phyloP scores from a whole-genome alignment of 768 basidiomycete species.

The Lactarius quietus region DNA sequence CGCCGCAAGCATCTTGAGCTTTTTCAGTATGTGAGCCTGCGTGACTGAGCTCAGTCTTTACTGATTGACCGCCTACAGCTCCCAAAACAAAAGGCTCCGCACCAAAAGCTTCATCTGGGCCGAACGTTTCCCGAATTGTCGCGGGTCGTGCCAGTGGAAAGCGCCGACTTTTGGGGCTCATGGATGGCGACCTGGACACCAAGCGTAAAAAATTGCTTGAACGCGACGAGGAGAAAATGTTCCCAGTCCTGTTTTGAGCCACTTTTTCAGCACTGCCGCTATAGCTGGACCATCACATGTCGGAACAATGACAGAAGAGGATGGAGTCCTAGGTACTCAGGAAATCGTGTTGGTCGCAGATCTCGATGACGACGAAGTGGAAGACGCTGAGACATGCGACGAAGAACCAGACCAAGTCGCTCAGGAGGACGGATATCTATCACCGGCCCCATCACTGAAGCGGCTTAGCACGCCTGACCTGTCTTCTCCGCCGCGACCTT shows the following conservation, averaged over 20 bases:
- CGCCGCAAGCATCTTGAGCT: conserved; percentile 48
- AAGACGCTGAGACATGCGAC: conserved; percentile 37
- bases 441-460: conserved; percentile 55
- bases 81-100: conserved; percentile 15
- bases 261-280: conserved; percentile 23
- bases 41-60: not conserved
- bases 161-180: conserved; percentile 63
- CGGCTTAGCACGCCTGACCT: conserved; percentile 54
- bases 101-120: conserved; percentile 21
- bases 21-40: conserved; percentile 52
- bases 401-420: conserved; percentile 43
- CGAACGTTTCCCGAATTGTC: conserved; percentile 21
- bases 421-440: conserved; percentile 82
- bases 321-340: conserved; percentile 34
- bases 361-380: conserved; percentile 36
- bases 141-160: conserved; percentile 70
- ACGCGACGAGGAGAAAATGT: conserved; percentile 39
- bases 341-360: conserved; percentile 37
- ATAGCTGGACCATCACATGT: conserved; percentile 12
- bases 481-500: conserved; percentile 56
- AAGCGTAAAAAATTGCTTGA: conserved; percentile 47
- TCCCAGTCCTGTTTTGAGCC: conserved; percentile 26
- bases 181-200: conserved; percentile 58
- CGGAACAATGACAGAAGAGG: conserved; percentile 13
- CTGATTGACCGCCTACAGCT: conserved; percentile 9